These are phyloP conservation scores for Neoascochyta sp. DNA, from an alignment of 2,329 filamentous ascomycete genomes.

Conservation along the genomic window DNA sequence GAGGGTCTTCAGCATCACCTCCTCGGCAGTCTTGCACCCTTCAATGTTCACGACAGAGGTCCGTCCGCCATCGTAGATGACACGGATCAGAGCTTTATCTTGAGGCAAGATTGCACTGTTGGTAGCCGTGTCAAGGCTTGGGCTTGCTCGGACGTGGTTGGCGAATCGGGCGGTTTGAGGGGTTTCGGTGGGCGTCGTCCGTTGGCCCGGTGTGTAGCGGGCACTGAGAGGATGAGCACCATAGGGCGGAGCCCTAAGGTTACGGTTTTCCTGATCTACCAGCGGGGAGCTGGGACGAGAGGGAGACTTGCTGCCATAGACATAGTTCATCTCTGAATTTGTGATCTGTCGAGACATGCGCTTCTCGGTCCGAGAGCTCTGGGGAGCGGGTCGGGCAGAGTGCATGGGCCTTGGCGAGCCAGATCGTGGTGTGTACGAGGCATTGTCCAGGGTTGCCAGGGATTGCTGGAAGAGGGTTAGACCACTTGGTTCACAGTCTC, in stretches of 20 bases:
- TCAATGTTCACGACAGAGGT: slow-evolving; percentile 93
- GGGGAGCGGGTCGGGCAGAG: slow-evolving; percentile 47
- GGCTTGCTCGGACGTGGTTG: slow-evolving; percentile 72
- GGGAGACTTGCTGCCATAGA: slow-evolving; percentile 50
- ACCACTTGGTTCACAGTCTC: too few species aligned
- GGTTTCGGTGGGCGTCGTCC: slow-evolving; percentile 58
- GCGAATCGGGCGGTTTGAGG: slow-evolving; percentile 60
- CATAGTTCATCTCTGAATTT: slow-evolving; percentile 42
- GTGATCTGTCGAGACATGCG: slow-evolving; percentile 48
- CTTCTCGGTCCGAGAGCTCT: slow-evolving; percentile 45
- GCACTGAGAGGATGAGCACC: slow-evolving; percentile 54
- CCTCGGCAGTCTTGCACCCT: slow-evolving; percentile 85
- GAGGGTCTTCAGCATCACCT: slow-evolving; percentile 85
- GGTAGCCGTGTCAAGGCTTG: slow-evolving; percentile 75
- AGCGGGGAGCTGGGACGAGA: slow-evolving; percentile 71
- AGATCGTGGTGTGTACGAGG: slow-evolving; percentile 58
- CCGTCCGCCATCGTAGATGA: slow-evolving; percentile 86
- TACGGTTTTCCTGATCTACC: slow-evolving; percentile 54
- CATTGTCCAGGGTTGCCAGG: slow-evolving; percentile 71
- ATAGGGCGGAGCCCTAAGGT: slow-evolving; percentile 53
- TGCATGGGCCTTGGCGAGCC: slow-evolving; percentile 62
- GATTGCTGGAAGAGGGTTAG: slow-evolving; percentile 62
- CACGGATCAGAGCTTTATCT: slow-evolving; percentile 84
- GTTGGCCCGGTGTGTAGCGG: slow-evolving; percentile 36
- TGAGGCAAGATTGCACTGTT: slow-evolving; percentile 76